Percentiles rank a stretch among this genome's conserved stretches.
These are phyloP conservation scores for Alternaria hordeiaustralica DNA, from an alignment of 2,329 filamentous ascomycete species.

Conservation along the genomic window DNA sequence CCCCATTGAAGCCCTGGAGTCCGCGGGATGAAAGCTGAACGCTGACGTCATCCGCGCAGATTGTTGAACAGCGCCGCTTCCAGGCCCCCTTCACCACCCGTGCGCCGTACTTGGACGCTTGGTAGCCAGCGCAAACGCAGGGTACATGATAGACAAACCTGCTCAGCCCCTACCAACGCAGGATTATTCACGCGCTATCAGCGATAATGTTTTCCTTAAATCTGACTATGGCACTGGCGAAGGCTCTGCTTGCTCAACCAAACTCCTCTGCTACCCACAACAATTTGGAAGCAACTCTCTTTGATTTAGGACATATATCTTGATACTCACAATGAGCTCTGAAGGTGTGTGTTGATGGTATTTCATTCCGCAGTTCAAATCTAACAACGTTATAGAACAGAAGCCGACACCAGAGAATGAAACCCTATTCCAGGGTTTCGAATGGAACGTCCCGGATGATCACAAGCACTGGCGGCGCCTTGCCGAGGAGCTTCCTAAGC, in stretches of 20 bases:
- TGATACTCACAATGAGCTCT: constrained; percentile 29
- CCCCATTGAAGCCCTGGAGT: background rate
- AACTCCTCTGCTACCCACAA: background rate
- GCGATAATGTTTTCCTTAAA: constrained; percentile 9
- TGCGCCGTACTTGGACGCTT: constrained; percentile 6
- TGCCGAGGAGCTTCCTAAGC: constrained; percentile 56
- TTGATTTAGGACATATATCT: background rate
- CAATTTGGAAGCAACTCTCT: background rate
- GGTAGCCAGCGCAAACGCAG: constrained; percentile 11
- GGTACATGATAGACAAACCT: constrained; percentile 26
- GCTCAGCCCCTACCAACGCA: constrained; percentile 11
- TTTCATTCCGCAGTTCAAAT: background rate
- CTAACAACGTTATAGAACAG: constrained; percentile 27
- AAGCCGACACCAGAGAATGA: constrained; percentile 45
- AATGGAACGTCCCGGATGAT: constrained; percentile 73
- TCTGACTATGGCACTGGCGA: constrained; percentile 1
- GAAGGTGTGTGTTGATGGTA: constrained; percentile 30
- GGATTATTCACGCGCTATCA: constrained; percentile 10
- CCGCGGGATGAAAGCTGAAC: background rate
- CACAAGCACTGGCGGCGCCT: constrained; percentile 67
- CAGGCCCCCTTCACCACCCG: constrained; percentile 13
- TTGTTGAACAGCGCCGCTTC: constrained; percentile 30
- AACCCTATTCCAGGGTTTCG: constrained; percentile 71
- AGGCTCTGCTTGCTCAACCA: background rate
- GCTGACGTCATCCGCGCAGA: constrained; percentile 35